phyloP scores from a whole-genome alignment of 257 asterid genomes.

The Penstemon davidsonii region DNA sequence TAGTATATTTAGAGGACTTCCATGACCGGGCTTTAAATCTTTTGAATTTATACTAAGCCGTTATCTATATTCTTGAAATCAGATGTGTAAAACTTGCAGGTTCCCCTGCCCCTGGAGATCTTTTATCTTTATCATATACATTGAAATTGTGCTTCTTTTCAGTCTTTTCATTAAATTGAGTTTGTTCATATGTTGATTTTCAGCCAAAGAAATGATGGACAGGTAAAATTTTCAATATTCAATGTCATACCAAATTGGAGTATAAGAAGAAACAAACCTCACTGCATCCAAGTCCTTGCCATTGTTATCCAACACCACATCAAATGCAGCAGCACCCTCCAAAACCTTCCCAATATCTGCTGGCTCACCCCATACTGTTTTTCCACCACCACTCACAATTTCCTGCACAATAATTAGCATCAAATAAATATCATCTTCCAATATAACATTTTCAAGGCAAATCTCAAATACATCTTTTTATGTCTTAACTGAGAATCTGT shows the following conservation, averaged over 20 bases:
- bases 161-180: neutral
- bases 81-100: no score
- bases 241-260: neutral
- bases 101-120: no score
- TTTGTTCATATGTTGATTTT: neutral
- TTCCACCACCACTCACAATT: slow-evolving; percentile 79
- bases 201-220: neutral
- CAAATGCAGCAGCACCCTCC: slow-evolving; percentile 71
- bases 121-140: no score
- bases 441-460: neutral
- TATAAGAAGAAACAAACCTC: slow-evolving; percentile 38
- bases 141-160: neutral
- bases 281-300: slow-evolving; percentile 94
- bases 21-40: no score
- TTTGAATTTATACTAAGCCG: no score
- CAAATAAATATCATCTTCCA: neutral
- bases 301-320: slow-evolving; percentile 90
- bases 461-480: neutral
- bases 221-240: neutral
- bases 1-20: no score
- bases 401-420: slow-evolving; percentile 53
- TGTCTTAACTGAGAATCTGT: slow-evolving; percentile 74
- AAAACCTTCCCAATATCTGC: slow-evolving; percentile 70
- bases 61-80: no score
- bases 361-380: slow-evolving; percentile 88